Base-by-base conservation (phyloP, 257 asterid species). In the Echium plantagineum region DNA sequence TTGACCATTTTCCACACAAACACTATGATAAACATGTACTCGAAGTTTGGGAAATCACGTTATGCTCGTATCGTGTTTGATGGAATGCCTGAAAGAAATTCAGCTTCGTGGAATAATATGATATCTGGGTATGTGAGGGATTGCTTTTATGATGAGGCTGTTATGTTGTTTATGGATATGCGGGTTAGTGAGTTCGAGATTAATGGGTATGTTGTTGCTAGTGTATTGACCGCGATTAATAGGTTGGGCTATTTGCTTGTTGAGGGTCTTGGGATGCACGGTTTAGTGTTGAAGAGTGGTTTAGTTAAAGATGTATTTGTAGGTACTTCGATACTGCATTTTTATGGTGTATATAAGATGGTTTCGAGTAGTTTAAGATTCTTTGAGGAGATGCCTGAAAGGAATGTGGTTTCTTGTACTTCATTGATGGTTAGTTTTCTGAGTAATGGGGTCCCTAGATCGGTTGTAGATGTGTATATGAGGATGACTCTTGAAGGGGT, bases 341-440 rank as follows among this genome's bases (percentile, higher is more conserved):
- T 89, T 69, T 86, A 86, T 68, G 90, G 97, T 38, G 84, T 75
- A 20, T 81, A 68, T 73, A 85, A 93, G 18, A 66, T 70, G 52
- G 59, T 77, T 69, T 72, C 71, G 61, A 77, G 66, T 67, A 90
- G 93, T 61, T 67, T 56, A 67, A 68, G 52, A 16, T 68, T 82
- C 56, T 86, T 89, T 59, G 86, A 78, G 57, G 90, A 82, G 69
- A 79, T 86, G 86, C 91, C 93, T 4, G 82, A 74, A 55, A 82
- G 76, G 67, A 89, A 89, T 77, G 97, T 89, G 46, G 97, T 89
- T 57, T 78, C 97, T 67, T 89, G 97, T 95, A 89, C 97, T 57
- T 86, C 97, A 4, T 71, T 84, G 72, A 89, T 86, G 97, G 95
- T 86, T 66, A 79, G 81, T 53, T 78, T 55, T 56, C 76, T 87